Evolutionary conservation across 306 rosid species (phyloP).

Genomic region (Rosa chinensis): DNA sequence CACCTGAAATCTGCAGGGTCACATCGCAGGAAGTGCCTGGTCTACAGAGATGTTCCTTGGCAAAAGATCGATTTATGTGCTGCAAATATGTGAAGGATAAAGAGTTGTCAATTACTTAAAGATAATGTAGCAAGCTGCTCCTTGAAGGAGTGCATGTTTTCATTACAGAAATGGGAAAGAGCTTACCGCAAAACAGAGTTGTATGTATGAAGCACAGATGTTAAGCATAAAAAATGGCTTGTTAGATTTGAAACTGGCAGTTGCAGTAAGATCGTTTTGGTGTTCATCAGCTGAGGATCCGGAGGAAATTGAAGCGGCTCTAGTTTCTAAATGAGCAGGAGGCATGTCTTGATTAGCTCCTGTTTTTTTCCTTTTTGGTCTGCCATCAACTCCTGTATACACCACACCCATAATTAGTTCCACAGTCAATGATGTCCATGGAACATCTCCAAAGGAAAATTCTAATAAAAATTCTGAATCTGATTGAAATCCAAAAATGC

Average conservation of each 20-base stretch:
- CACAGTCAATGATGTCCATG: background rate
- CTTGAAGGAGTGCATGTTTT: background rate
- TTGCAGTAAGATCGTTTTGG: background rate
- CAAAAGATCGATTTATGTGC: background rate
- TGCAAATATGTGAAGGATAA: background rate
- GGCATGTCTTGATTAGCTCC: background rate
- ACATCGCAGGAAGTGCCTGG: background rate
- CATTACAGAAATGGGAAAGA: background rate
- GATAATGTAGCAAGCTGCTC: no score
- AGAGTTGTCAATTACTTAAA: background rate
- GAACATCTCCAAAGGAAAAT: background rate
- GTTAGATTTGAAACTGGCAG: background rate
- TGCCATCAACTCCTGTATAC: background rate
- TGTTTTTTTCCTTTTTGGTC: background rate
- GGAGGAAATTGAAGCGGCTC: background rate
- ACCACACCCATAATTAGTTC: background rate
- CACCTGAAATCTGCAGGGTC: background rate
- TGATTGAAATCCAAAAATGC: no score
- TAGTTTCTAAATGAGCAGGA: background rate
- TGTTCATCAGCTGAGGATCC: background rate
- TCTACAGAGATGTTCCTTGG: background rate
- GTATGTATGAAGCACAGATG: background rate
- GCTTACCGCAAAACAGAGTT: background rate
- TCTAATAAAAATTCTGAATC: background rate
- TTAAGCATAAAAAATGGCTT: background rate